Base-by-base conservation (phyloP, 192 early-diverging fungal species). In the Coemansia sp. region DNA sequence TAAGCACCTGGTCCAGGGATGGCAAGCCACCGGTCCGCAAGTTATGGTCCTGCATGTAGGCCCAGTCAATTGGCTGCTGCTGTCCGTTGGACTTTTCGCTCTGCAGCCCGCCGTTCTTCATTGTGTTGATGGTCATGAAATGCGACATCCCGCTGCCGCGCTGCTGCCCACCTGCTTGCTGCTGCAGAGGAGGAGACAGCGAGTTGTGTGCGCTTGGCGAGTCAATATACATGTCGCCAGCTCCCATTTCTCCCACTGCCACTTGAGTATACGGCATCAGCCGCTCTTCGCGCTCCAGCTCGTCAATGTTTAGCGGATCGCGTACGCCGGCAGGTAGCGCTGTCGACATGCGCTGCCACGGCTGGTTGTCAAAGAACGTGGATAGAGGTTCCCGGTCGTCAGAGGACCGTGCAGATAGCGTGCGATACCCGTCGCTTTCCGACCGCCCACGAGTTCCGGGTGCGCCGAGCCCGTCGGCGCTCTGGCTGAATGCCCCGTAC, bases 11-110 rank as follows among this genome's bases (percentile, higher is more conserved):
- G 64, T 74, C 76, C 42, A 79, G 60, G n/a, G 76, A 71, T 4
- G 76, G 76, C 51, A 79, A 66, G 1, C 71, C 77, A 37, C 77
- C 71, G 14, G 62, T 66, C 32, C 77, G 62, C 71, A 74, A 44
- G 20, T 80, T 80, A 53, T 80, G 71, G 66, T 79, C 76, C 55
- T 79, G 69, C 64, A 79, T 79, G 51, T 72, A 72, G 18, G 64
- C 68, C 76, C 76, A 79, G 47, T 79, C 66, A n/a, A 79, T 77
- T 36, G 11, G 12, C 43, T 47, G 31, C 46, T 15, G 7, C 26
- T 58, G 56, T 34, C 3, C 32, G 42, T 7, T 21, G 10, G 49
- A 26, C 28, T 64, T 57, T 36, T 57, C 55, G 44, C 55, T 47
- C 18, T 41, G 15, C 3, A 34, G 15, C 28, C 28, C 47, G n/a